Evolutionary conservation across 139 green algal genomes (phyloP).

Genomic region (Tetratostichococcus sp.): DNA sequence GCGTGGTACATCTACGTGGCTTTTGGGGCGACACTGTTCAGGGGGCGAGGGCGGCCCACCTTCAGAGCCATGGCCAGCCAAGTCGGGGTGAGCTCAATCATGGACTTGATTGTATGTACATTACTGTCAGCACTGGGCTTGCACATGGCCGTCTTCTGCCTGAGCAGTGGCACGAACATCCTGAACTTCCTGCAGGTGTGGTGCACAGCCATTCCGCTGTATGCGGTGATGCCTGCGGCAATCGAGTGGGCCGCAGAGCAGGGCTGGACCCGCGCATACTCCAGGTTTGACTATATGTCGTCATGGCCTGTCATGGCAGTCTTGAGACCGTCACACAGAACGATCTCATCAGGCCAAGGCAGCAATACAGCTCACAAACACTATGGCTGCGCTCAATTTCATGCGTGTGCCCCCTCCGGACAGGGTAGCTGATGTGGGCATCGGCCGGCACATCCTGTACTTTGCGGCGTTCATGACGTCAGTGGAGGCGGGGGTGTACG

Average conservation of each 20-base stretch:
- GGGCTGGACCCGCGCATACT: constrained; percentile 83
- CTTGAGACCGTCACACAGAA: too few relatives aligned
- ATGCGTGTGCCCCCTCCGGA: too few relatives aligned
- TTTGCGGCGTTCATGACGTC: constrained; percentile 84
- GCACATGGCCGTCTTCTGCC: too few relatives aligned
- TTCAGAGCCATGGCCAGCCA: constrained; percentile 34
- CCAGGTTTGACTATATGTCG: too few relatives aligned
- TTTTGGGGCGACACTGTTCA: constrained; percentile 64
- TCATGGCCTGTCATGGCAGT: too few relatives aligned
- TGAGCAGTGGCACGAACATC: background rate
- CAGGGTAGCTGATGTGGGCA: constrained; percentile 66
- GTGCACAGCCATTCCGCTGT: constrained; percentile 74
- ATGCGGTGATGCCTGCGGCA: constrained; percentile 73
- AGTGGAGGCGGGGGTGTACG: constrained; percentile 96
- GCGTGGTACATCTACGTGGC: constrained; percentile 75
- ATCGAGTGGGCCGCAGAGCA: constrained; percentile 73
- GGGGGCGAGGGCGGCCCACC: constrained; percentile 51
- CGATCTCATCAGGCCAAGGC: too few relatives aligned
- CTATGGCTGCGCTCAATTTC: too few relatives aligned
- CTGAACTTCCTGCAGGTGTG: constrained; percentile 62
- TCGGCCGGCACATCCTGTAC: constrained; percentile 59
- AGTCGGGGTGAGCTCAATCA: background rate
- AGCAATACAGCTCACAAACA: too few relatives aligned
- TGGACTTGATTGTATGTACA: too few relatives aligned
- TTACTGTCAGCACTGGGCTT: too few relatives aligned